Percentiles rank a stretch among this genome's conserved stretches.
These are phyloP conservation scores for Neolentinus lepideus DNA, from an alignment of 1,284 basidiomycete species.

Conservation along the genomic window DNA sequence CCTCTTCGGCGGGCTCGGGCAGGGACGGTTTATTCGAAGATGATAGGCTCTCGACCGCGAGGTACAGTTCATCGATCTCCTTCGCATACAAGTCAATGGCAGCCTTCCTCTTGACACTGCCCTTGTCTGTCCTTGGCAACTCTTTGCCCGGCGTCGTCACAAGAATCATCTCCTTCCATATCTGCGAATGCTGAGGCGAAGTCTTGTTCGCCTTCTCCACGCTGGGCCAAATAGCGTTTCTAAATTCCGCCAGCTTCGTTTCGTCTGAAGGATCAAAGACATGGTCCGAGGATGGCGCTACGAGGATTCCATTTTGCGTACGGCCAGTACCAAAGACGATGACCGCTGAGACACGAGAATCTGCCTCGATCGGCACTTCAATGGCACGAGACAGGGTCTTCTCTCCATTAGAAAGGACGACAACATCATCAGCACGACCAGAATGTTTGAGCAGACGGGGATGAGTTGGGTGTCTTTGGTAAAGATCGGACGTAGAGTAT, in stretches of 20 bases:
- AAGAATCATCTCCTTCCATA: conserved; percentile 13
- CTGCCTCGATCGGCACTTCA: conserved; percentile 5
- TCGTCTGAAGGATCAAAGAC: conserved; percentile 6
- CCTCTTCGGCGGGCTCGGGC: background rate
- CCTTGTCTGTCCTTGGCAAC: conserved; percentile 7
- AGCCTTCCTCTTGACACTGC: conserved; percentile 8
- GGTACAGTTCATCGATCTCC: conserved; percentile 9
- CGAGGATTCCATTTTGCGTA: conserved; percentile 11
- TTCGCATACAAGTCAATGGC: conserved; percentile 5
- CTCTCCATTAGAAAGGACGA: conserved; percentile 12
- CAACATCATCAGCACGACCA: conserved; percentile 10
- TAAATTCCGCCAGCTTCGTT: conserved; percentile 5
- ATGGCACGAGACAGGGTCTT: conserved; percentile 10
- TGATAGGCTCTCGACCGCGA: conserved; percentile 6
- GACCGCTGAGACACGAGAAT: conserved; percentile 7
- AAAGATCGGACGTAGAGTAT: conserved; percentile 9
- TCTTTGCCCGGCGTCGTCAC: conserved; percentile 6
- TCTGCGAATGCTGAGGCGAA: conserved; percentile 9
- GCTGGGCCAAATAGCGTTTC: conserved; percentile 8
- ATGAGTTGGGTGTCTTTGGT: conserved; percentile 7
- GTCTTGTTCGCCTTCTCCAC: conserved; percentile 10
- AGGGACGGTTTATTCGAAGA: conserved; percentile 3
- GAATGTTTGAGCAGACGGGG: conserved; percentile 7
- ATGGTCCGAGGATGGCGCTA: conserved; percentile 7
- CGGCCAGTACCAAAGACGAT: conserved; percentile 11